phyloP scores from a whole-genome alignment of 2,329 filamentous ascomycete genomes.

The Penicillium sp. region DNA sequence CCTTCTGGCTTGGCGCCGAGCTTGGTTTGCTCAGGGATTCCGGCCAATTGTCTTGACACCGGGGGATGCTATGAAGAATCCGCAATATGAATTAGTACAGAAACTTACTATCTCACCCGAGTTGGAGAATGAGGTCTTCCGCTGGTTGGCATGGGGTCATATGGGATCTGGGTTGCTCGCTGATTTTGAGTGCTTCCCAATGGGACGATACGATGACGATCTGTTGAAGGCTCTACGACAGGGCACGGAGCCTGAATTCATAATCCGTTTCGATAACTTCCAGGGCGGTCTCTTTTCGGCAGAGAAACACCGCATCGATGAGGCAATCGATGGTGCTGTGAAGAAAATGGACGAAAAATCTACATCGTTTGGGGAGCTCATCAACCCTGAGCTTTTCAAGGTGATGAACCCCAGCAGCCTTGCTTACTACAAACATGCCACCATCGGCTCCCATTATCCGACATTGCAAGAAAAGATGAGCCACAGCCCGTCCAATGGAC shows the following conservation, averaged over 20 bases:
- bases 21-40: constrained; percentile 96
- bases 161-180: constrained; percentile 83
- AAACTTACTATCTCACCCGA: constrained; percentile 56
- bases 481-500: constrained; percentile 59
- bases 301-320: constrained; percentile 62
- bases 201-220: constrained; percentile 72
- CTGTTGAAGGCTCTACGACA: constrained; percentile 72
- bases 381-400: constrained; percentile 61
- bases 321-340: constrained; percentile 63
- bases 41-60: constrained; percentile 77
- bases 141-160: constrained; percentile 90
- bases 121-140: constrained; percentile 70
- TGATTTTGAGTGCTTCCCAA: constrained; percentile 79
- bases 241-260: constrained; percentile 72
- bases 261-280: constrained; percentile 68
- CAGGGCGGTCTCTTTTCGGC: constrained; percentile 74
- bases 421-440: constrained; percentile 72
- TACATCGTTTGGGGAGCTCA: constrained; percentile 64
- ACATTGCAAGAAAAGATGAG: constrained; percentile 64
- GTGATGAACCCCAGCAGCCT: constrained; percentile 69
- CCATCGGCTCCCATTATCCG: constrained; percentile 66
- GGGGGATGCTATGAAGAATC: constrained; percentile 80
- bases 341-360: constrained; percentile 57
- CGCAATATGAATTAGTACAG: constrained; percentile 72
- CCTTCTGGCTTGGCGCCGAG: constrained; percentile 82